phyloP scores from a whole-genome alignment of 225 moss, liverwort and hornwort genomes.

The Rhytidiadelphus loreus region DNA sequence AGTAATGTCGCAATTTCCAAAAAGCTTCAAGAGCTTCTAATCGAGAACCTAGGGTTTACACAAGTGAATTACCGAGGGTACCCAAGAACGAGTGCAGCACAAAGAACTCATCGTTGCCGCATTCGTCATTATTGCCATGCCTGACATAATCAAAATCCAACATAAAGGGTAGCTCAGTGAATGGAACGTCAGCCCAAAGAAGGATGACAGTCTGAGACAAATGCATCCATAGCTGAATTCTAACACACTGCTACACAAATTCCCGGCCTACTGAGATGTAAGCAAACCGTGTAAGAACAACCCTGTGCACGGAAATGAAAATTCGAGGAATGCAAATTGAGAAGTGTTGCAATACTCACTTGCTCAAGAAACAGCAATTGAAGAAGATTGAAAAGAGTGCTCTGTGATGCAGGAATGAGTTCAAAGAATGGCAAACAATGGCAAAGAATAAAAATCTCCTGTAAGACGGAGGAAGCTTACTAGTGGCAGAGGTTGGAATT shows the following conservation, averaged over 20 bases:
- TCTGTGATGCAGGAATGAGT: background rate
- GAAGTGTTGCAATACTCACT: background rate
- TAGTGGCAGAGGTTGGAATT: background rate
- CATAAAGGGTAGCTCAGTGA: background rate
- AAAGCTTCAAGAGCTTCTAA: background rate
- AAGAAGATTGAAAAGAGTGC: background rate
- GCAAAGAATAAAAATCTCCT: background rate
- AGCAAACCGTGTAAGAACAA: background rate
- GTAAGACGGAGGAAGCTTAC: background rate
- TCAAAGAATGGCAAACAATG: background rate
- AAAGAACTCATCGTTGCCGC: background rate
- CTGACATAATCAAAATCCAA: constrained; percentile 7
- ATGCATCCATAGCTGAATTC: background rate
- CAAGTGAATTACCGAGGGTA: background rate
- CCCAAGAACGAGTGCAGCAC: constrained; percentile 1
- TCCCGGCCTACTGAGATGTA: background rate
- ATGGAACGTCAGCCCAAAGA: background rate
- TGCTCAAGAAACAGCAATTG: background rate
- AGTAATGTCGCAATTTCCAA: background rate
- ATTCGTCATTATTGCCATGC: constrained; percentile 19
- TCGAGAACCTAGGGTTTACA: background rate
- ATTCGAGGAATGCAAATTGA: background rate
- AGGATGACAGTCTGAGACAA: background rate
- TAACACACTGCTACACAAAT: background rate
- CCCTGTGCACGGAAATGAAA: background rate